phyloP scores from a whole-genome alignment of 2,329 filamentous ascomycete genomes.

The Xylaria sp. region DNA sequence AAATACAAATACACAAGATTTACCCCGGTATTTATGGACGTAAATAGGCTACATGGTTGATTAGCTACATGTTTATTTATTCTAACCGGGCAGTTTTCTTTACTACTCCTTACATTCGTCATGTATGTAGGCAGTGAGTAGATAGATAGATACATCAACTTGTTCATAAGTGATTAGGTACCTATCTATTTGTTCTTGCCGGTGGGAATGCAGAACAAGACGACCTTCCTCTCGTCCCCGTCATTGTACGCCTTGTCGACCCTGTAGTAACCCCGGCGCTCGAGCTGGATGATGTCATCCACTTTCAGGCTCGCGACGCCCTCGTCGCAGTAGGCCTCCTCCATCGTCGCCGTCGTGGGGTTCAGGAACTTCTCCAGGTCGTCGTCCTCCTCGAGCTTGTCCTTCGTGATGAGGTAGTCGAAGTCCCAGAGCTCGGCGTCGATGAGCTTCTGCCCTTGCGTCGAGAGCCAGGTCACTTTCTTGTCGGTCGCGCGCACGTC shows the following conservation, averaged over 20 bases:
- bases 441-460: slow-evolving; percentile 78
- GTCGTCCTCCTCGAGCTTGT: slow-evolving; percentile 90
- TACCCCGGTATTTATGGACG: background rate
- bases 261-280: slow-evolving; percentile 91
- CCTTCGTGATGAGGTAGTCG: slow-evolving; percentile 94
- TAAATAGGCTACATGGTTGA: background rate
- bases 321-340: slow-evolving; percentile 80
- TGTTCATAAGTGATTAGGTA: no score
- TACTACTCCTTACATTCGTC: slow-evolving; percentile 12
- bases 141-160: background rate
- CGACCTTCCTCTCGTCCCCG: slow-evolving; percentile 64
- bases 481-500: slow-evolving; percentile 96
- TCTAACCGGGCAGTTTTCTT: slow-evolving; percentile 1
- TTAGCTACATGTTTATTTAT: background rate
- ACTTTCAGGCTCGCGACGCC: slow-evolving; percentile 82
- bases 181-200: slow-evolving; percentile 62
- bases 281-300: slow-evolving; percentile 94
- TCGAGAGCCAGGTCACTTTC: slow-evolving; percentile 94
- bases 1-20: background rate
- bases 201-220: slow-evolving; percentile 69
- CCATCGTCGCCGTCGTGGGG: slow-evolving; percentile 77
- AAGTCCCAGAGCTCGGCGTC: slow-evolving; percentile 92
- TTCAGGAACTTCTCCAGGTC: slow-evolving; percentile 86
- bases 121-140: slow-evolving; percentile 11
- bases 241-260: slow-evolving; percentile 74